Evolutionary conservation across 1,284 basidiomycete species (phyloP), one percentile per base, ranked within the genome.

Genomic region (Ceratobasidium sp.): DNA sequence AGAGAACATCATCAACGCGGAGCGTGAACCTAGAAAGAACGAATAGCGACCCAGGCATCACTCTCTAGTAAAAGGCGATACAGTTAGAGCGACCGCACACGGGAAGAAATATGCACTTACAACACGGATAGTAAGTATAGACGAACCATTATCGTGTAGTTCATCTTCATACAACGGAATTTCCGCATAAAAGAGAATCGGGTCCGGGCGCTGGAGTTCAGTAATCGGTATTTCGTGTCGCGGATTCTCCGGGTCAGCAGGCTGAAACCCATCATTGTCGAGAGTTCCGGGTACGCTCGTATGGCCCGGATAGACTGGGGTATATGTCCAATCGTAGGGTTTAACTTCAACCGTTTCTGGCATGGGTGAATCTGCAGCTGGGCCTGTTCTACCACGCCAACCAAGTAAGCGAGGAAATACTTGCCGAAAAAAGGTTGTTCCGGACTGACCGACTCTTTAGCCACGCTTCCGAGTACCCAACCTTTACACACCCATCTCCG

Each of bases 311-410:
- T 98, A 97, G 0, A 88, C 90, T 1, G 94, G 94, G 0, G 96
- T 98, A 81, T 98, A 99, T 5, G 98, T 99, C 98, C 98, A 99
- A 81, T 99, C 98, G 82, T 95, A 98, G 1, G 92, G 92, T 78
- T 96, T 96, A 1, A 93, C 91, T 0, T 88, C 84, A 48, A 91
- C 88, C 3, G 91, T 92, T 78, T 86, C 81, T 1, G 93, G 91
- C 82, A 95, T 88, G 0, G 91, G 89, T 2, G 89, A 82, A 59
- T 84, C 83, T 8, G 92, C 87, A 48, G 85, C 84, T 19, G 91
- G 86, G 74, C 87, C 88, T 78, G 89, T 91, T 76, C 90, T 91
- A 78, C 75, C 76, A 53, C 65, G 76, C 66, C 59, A 76, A 75
- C 64, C 16, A 24, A 58, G 22, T 58, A 14, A 34, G 27, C 31